Evolutionary conservation across 2,329 filamentous ascomycete genomes (phyloP).

Genomic region (Purpureocillium takamizusanense): DNA sequence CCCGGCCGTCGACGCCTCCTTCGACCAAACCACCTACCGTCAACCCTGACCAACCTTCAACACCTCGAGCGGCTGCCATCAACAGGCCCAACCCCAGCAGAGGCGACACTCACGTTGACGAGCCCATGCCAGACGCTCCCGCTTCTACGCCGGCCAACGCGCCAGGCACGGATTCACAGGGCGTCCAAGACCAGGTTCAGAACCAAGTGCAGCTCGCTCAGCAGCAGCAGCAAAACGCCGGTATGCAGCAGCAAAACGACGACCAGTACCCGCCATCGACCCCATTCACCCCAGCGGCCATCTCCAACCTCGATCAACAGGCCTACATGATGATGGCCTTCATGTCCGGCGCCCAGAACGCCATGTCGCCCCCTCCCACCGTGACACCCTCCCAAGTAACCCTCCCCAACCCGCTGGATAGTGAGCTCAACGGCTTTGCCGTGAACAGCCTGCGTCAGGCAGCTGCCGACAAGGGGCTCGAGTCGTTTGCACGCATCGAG

Average conservation of each 20-base stretch:
- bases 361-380: slow-evolving; percentile 32
- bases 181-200: slow-evolving; percentile 4
- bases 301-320: slow-evolving; percentile 25
- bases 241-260: slow-evolving; percentile 7
- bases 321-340: slow-evolving; percentile 38
- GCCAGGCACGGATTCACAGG: neutral
- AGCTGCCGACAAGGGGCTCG: slow-evolving; percentile 32
- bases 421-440: slow-evolving; percentile 17
- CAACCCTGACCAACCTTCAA: too few species aligned
- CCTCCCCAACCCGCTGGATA: slow-evolving; percentile 25
- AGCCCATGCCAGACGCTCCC: slow-evolving; percentile 10
- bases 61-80: too few species aligned
- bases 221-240: slow-evolving; percentile 8
- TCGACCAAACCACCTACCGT: slow-evolving; percentile 1
- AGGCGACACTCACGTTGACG: slow-evolving; percentile 5
- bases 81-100: neutral
- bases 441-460: slow-evolving; percentile 23
- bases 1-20: slow-evolving; percentile 7
- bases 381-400: slow-evolving; percentile 38
- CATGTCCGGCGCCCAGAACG: slow-evolving; percentile 25
- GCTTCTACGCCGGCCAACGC: neutral
- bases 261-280: slow-evolving; percentile 19
- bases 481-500: slow-evolving; percentile 53
- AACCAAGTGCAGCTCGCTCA: slow-evolving; percentile 4
- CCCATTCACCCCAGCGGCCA: slow-evolving; percentile 21